Conservation (phyloP, 371 early-diverging fungal species). For the Syncephalastrum racemosum region DNA sequence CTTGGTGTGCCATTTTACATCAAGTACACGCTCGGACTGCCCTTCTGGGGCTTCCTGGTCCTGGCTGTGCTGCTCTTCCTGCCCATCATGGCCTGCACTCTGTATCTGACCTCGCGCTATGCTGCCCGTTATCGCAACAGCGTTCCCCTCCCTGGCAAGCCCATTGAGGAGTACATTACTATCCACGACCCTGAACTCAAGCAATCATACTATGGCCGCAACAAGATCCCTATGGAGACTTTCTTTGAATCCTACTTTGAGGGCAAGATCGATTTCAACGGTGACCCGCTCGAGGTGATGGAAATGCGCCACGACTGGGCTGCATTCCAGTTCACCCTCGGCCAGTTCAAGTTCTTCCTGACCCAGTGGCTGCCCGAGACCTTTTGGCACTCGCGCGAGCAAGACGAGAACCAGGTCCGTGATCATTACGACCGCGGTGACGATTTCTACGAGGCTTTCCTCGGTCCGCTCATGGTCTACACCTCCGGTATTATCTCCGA, state of each 20-base stretch:
- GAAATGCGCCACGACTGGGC: conserved; percentile 96
- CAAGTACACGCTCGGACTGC: conserved; percentile 57
- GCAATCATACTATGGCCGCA: conserved; percentile 68
- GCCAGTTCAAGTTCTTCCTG: conserved; percentile 89
- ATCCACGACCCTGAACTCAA: conserved; percentile 81
- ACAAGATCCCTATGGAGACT: conserved; percentile 94
- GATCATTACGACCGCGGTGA: conserved; percentile 98
- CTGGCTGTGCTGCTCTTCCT: conserved; percentile 61
- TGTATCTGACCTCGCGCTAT: conserved; percentile 65
- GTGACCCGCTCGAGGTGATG: conserved; percentile 83
- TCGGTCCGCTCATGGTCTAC: conserved; percentile 94
- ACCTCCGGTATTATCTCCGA: conserved; percentile 92
- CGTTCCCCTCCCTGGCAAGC: conserved; percentile 75
- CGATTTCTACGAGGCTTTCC: conserved; percentile 94
- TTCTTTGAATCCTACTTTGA: conserved; percentile 96
- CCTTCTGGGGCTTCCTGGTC: conserved; percentile 58
- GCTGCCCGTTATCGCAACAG: conserved; percentile 70
- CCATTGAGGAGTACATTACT: conserved; percentile 83
- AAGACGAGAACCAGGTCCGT: conserved; percentile 95
- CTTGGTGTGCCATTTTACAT: conserved; percentile 65
- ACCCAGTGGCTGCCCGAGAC: conserved; percentile 95
- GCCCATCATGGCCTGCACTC: conserved; percentile 69
- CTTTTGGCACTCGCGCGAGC: conserved; percentile 92
- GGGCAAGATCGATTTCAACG: conserved; percentile 89
- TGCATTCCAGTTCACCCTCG: conserved; percentile 79